Conservation (phyloP, 257 asterid species). For the Nicotiana tabacum region DNA sequence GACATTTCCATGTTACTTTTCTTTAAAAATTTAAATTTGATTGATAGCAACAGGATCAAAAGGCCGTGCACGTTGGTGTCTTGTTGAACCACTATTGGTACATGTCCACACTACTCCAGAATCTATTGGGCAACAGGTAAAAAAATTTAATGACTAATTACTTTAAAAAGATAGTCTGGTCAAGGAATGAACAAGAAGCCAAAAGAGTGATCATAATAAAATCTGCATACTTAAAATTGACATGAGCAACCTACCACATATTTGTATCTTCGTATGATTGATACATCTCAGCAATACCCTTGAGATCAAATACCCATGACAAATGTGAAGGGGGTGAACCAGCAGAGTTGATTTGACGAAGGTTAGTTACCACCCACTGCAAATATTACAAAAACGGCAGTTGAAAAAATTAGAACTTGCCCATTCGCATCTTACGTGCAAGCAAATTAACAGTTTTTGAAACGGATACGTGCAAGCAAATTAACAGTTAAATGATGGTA, state of each 20-base stretch:
- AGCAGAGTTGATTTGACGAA: conserved; percentile 42
- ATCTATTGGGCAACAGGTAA: background rate
- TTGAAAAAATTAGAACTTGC: background rate
- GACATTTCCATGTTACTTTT: background rate
- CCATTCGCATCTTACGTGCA: background rate
- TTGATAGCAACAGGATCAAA: background rate
- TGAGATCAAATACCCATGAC: conserved; percentile 77
- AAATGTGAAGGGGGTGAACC: conserved; percentile 61
- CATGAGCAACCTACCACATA: conserved; percentile 46
- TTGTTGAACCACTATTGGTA: background rate
- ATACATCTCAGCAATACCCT: conserved; percentile 88
- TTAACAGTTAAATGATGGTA: background rate
- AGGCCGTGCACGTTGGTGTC: background rate
- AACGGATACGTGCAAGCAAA: background rate
- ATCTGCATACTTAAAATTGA: background rate
- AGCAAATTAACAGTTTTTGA: background rate
- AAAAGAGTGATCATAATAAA: background rate
- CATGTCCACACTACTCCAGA: background rate
- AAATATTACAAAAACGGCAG: background rate
- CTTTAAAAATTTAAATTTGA: background rate
- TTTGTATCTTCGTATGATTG: conserved; percentile 89
- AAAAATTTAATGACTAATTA: background rate
- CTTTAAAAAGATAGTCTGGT: background rate
- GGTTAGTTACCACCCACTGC: conserved; percentile 97
- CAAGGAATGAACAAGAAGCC: background rate